Evolutionary conservation across 2,329 filamentous ascomycete species (phyloP), one percentile per base, ranked within the genome.

Genomic region (Trichoderma cornu-damae): DNA sequence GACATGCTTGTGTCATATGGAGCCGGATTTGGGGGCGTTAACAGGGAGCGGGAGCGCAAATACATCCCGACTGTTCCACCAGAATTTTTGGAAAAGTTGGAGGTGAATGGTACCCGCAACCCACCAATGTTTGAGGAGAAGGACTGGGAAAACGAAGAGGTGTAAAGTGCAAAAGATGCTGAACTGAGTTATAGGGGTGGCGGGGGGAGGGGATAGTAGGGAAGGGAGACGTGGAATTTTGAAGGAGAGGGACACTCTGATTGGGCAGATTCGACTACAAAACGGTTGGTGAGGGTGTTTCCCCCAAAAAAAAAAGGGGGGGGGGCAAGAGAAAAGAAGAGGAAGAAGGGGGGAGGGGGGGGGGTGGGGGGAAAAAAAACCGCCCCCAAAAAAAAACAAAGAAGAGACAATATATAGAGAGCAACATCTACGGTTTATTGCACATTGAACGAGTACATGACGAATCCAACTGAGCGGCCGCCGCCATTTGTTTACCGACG

Each of bases 1-100:
- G 94, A 99, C 71, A 99, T 99, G 94, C 80, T 97, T 47, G 84
- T 99, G 47, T 93, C 87, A 63, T 99, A 95, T 67, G 94, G 94
- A 0, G 92, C 94, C 11, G 94, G 94, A 0, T 94, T 97, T 67
- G 94, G 94, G 4, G 94, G 94, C 0, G 77, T 94, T 46, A 96
- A 99, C 74, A 82, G 88, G 61, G 94, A 97, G 73, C 81, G 91
- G 57, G 94, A 95, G 72, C 81, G 90, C 63, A 96, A 96, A 74
- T 99, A 99, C 70, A 95, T 96, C 44, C 94, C 94, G 2, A 96
- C 90, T 0, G 89, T 99, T 53, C 93, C 94, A 16, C 87, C 92
- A 0, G 94, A 99, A 73, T 96, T 97, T 68, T 76, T 99, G 60
- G 85, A 87, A 60, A 96, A 91, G 75, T 78, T 99, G 47, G 93